Evolutionary conservation across 1,284 basidiomycete genomes (phyloP).

Genomic region (Cutaneotrichosporon cyanovorans): DNA sequence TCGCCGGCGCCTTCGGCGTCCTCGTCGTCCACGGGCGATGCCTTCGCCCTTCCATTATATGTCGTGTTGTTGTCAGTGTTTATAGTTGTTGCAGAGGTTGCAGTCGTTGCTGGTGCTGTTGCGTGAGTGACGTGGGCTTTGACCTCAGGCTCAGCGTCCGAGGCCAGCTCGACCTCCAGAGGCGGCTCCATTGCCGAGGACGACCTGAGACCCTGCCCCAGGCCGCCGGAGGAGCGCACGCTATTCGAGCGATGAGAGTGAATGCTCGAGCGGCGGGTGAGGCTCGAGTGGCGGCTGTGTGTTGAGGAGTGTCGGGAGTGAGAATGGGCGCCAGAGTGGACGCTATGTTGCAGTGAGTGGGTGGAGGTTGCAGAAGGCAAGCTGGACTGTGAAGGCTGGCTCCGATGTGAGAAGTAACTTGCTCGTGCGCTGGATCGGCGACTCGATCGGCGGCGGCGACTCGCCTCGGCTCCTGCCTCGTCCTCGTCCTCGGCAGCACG

Average conservation of each 20-base stretch:
- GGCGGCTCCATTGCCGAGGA: not conserved
- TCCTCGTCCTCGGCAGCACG: constrained; percentile 1
- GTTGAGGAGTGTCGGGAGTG: no score
- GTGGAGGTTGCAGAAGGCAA: no score
- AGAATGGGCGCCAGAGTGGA: not conserved
- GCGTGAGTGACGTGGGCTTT: no score
- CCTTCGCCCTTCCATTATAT: not conserved
- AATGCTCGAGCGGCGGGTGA: no score
- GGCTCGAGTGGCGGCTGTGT: no score
- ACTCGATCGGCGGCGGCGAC: not conserved
- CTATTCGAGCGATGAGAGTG: no score
- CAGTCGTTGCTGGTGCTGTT: no score
- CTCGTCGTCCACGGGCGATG: not conserved
- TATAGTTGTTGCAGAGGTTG: no score
- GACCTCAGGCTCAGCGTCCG: no score
- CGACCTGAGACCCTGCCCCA: not conserved
- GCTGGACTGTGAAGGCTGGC: not conserved
- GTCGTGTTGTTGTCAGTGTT: no score
- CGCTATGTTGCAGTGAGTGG: no score
- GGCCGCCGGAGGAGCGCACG: not conserved
- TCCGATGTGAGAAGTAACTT: not conserved
- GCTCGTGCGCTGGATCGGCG: not conserved
- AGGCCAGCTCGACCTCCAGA: no score
- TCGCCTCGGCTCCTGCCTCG: not conserved
- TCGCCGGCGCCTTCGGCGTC: constrained; percentile 2